Conservation (phyloP, 1,139 yeast genomes). For the Geotrichum candidum region DNA sequence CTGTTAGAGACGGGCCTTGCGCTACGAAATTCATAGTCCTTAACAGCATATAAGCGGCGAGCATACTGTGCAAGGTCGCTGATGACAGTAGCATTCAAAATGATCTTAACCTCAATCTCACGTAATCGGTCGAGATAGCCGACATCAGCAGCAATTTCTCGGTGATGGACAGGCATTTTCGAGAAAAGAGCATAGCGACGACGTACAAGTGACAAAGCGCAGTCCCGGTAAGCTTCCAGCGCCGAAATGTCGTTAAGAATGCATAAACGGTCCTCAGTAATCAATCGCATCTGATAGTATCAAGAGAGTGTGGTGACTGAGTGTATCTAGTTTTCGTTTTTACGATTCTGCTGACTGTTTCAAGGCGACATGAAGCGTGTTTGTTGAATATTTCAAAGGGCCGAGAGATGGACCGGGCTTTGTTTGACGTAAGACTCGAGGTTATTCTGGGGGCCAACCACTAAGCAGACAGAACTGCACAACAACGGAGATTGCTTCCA, state of each 20-base stretch:
- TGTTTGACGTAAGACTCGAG: background rate
- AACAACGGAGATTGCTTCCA: background rate
- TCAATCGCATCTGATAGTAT: conserved; percentile 1
- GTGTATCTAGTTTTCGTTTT: background rate
- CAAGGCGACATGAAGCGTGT: background rate
- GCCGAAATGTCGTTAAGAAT: conserved; percentile 47
- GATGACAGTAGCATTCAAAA: conserved; percentile 44
- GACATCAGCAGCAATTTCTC: conserved; percentile 45
- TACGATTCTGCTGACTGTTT: background rate
- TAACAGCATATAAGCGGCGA: conserved; percentile 40
- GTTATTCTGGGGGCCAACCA: background rate
- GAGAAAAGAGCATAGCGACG: conserved; percentile 44
- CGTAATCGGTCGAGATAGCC: conserved; percentile 53
- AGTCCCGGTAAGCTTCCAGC: conserved; percentile 41
- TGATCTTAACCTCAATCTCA: conserved; percentile 42
- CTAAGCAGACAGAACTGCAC: background rate
- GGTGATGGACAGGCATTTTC: conserved; percentile 52
- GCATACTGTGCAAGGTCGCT: conserved; percentile 42
- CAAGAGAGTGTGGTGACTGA: background rate
- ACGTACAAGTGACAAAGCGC: conserved; percentile 43
- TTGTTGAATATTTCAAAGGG: background rate
- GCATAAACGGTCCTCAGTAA: conserved; percentile 31
- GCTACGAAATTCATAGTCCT: conserved; percentile 39
- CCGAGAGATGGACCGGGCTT: background rate
- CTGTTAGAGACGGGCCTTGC: conserved; percentile 35